phyloP scores from a whole-genome alignment of 495 filamentous ascomycete species.

The Ascodesmis nigricans region DNA sequence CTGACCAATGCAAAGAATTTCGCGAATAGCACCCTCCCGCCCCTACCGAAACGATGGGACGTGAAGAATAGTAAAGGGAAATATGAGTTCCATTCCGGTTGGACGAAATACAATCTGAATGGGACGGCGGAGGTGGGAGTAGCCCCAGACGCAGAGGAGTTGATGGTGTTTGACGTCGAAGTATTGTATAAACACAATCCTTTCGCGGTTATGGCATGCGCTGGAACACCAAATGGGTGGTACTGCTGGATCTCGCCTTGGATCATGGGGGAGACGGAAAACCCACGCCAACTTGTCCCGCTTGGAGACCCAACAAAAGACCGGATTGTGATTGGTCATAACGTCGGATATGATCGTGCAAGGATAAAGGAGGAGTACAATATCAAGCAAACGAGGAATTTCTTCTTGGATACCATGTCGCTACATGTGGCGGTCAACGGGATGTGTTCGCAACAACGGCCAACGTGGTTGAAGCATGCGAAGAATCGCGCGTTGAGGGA shows the following conservation, averaged over 20 bases:
- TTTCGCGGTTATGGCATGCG: conserved; percentile 92
- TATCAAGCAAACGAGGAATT: conserved; percentile 56
- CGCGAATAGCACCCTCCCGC: conserved; percentile 38
- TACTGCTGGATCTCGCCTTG: conserved; percentile 96
- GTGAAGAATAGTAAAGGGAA: conserved; percentile 27
- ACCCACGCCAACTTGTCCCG: conserved; percentile 59
- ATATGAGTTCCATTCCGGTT: conserved; percentile 67
- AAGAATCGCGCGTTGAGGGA: conserved; percentile 73
- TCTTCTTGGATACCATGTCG: conserved; percentile 94
- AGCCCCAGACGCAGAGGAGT: conserved; percentile 9
- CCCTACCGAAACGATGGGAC: conserved; percentile 32
- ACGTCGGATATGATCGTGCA: conserved; percentile 86
- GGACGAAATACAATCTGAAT: conserved; percentile 62
- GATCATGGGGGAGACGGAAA: conserved; percentile 64
- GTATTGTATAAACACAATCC: conserved; percentile 84
- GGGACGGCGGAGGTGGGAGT: conserved; percentile 35
- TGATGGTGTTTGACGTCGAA: conserved; percentile 88
- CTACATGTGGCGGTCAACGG: conserved; percentile 94
- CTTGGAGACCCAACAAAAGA: conserved; percentile 48
- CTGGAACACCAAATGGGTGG: conserved; percentile 68
- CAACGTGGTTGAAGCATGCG: conserved; percentile 88
- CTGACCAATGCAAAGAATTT: conserved; percentile 52
- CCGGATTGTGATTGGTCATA: conserved; percentile 76
- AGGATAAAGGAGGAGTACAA: conserved; percentile 78
- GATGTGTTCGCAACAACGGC: conserved; percentile 92